A percentile compares a stretch with the other conserved stretches of the same genome.
phyloP scores from a whole-genome alignment of 352 stramenopile species.

The Globisporangium radiosum region DNA sequence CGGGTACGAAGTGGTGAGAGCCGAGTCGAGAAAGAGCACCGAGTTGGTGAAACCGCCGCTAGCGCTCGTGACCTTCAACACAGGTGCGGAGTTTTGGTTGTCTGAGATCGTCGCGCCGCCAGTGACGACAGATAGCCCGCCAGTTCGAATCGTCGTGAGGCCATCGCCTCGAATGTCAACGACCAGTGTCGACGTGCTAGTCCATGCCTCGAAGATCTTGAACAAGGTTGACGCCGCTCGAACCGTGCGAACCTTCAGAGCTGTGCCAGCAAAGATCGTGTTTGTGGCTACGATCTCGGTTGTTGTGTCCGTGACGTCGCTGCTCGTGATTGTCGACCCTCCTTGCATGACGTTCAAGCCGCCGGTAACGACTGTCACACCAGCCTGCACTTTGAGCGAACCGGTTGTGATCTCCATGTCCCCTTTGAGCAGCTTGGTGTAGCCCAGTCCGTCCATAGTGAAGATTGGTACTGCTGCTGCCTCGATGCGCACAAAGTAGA shows the following conservation, averaged over 20 bases:
- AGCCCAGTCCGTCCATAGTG: constrained; percentile 45
- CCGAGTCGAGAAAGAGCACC: constrained; percentile 1
- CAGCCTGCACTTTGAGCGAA: constrained; percentile 37
- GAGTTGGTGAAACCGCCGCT: constrained; percentile 20
- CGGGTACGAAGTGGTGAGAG: no score
- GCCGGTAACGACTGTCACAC: constrained; percentile 23
- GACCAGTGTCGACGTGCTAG: constrained; percentile 17
- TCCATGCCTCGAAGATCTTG: constrained; percentile 39
- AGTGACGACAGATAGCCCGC: constrained; percentile 27
- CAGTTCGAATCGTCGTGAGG: constrained; percentile 36
- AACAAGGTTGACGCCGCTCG: constrained; percentile 18
- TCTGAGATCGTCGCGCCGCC: constrained; percentile 38
- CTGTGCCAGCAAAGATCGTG: constrained; percentile 23
- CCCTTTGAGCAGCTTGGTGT: constrained; percentile 41
- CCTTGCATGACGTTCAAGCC: constrained; percentile 31
- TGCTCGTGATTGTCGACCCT: constrained; percentile 27
- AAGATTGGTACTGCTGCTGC: constrained; percentile 34
- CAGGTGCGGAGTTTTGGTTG: constrained; percentile 10
- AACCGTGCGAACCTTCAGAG: constrained; percentile 26
- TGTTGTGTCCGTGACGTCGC: constrained; percentile 10
- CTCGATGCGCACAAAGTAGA: constrained; percentile 57
- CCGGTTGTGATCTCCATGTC: constrained; percentile 49
- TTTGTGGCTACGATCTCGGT: constrained; percentile 34
- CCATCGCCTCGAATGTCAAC: constrained; percentile 40
- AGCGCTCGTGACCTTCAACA: constrained; percentile 23